Conservation (phyloP, 169 alveolate species). For the Blepharisma undulans region DNA sequence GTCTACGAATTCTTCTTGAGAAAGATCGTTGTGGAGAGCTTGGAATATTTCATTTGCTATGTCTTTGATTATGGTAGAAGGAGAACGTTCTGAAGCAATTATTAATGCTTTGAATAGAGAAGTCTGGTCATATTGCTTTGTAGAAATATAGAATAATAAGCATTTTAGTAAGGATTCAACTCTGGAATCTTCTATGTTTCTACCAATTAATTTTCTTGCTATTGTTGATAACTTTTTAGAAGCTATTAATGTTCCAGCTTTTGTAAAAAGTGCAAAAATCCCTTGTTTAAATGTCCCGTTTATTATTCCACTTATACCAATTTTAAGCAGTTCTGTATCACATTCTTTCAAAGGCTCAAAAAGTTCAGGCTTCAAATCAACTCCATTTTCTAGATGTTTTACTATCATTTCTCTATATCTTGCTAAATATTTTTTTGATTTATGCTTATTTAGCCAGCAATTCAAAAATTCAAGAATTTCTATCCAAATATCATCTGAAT, state of each 20-base stretch:
- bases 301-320: not conserved
- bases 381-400: not conserved
- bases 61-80: not conserved
- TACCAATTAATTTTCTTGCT: slow-evolving; percentile 29
- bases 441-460: not conserved
- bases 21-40: not conserved
- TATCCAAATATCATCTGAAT: not conserved
- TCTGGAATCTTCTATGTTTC: slow-evolving; percentile 15
- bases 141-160: not conserved
- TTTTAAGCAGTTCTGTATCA: not conserved
- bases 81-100: not conserved
- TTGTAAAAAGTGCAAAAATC: not conserved
- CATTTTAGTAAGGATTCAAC: not conserved
- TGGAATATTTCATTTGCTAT: not conserved
- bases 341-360: not conserved
- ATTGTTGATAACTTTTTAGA: not conserved
- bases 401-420: not conserved
- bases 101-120: not conserved
- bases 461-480: not conserved
- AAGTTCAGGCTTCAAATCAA: not conserved
- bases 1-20: slow-evolving; percentile 25
- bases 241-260: not conserved
- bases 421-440: not conserved
- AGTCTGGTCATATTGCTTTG: not conserved
- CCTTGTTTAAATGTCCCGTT: slow-evolving; percentile 22